Percentiles rank a stretch among this genome's conserved stretches.
These are phyloP conservation scores for Monosporozyma aquatica DNA, from an alignment of 805 yeast species.

Conservation along the genomic window DNA sequence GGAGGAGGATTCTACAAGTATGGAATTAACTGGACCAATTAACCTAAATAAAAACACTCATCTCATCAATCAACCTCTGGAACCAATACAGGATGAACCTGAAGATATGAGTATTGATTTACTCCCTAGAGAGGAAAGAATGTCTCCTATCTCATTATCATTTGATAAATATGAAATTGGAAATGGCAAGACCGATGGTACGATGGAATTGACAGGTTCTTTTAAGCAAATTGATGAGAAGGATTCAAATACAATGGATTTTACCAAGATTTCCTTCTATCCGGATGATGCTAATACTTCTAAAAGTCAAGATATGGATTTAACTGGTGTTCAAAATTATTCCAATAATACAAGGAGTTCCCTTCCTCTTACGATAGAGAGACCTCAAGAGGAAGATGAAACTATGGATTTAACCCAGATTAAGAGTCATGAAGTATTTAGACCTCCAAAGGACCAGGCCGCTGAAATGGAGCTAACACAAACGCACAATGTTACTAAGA, in stretches of 20 bases:
- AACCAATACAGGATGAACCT: neutral
- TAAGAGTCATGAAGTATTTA: no score
- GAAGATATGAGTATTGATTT: constrained; percentile 3
- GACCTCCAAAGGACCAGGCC: no score
- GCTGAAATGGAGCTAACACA: no score
- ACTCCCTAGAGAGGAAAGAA: constrained; percentile 5
- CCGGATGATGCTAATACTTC: neutral
- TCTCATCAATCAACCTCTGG: no score
- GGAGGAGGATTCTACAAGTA: constrained; percentile 2
- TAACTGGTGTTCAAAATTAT: constrained; percentile 7
- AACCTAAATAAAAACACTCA: neutral
- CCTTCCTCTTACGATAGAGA: no score
- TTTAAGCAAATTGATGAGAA: neutral
- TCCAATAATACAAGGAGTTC: neutral
- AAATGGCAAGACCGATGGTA: constrained; percentile 1
- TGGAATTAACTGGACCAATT: constrained; percentile 10
- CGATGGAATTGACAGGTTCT: constrained; percentile 12
- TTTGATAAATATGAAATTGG: neutral
- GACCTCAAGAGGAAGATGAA: neutral
- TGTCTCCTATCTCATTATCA: constrained; percentile 8
- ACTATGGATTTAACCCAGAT: constrained; percentile 2
- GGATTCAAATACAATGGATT: neutral
- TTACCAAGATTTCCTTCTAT: constrained; percentile 3
- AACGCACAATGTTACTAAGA: neutral
- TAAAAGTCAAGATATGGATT: constrained; percentile 6